These are phyloP conservation scores for Euphorbia pulcherrima DNA, from an alignment of 345 rosid species.

Conservation along the genomic window DNA sequence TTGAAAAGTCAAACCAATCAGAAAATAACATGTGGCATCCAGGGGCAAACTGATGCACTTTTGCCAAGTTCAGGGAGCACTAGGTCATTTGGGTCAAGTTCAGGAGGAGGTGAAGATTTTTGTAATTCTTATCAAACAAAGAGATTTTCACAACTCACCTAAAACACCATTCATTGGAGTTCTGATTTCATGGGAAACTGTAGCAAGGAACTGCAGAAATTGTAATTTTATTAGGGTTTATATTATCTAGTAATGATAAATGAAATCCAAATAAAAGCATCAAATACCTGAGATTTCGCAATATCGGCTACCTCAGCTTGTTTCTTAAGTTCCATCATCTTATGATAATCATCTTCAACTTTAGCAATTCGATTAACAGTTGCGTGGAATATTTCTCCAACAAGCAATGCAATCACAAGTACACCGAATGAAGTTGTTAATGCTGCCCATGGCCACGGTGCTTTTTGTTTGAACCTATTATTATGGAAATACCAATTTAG, in stretches of 20 bases:
- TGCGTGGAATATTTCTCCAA: slow-evolving; percentile 73
- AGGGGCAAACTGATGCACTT: too few species aligned
- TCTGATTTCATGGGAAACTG: slow-evolving; percentile 97
- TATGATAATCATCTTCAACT: slow-evolving; percentile 77
- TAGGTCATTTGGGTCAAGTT: too few species aligned
- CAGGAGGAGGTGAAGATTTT: too few species aligned
- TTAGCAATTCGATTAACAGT: slow-evolving; percentile 73
- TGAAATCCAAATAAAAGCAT: slow-evolving; percentile 13
- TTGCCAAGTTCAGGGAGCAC: too few species aligned
- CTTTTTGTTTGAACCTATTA: slow-evolving; percentile 77
- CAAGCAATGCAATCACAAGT: slow-evolving; percentile 74
- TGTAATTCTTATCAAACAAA: not conserved
- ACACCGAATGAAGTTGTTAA: slow-evolving; percentile 57
- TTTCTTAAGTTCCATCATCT: slow-evolving; percentile 73
- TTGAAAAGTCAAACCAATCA: too few species aligned
- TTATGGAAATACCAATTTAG: slow-evolving; percentile 13
- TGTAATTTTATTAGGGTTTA: slow-evolving; percentile 16
- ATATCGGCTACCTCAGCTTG: slow-evolving; percentile 90
- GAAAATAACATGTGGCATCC: too few species aligned
- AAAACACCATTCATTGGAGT: slow-evolving; percentile 99
- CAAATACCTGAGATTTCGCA: slow-evolving; percentile 89
- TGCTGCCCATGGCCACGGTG: slow-evolving; percentile 75
- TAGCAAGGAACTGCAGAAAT: slow-evolving; percentile 84
- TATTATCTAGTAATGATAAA: slow-evolving; percentile 1
- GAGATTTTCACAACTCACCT: slow-evolving; percentile 48